Percentiles rank a stretch among this genome's conserved stretches.
phyloP scores from a whole-genome alignment of 345 rosid species.

The Arabis hirsuta region DNA sequence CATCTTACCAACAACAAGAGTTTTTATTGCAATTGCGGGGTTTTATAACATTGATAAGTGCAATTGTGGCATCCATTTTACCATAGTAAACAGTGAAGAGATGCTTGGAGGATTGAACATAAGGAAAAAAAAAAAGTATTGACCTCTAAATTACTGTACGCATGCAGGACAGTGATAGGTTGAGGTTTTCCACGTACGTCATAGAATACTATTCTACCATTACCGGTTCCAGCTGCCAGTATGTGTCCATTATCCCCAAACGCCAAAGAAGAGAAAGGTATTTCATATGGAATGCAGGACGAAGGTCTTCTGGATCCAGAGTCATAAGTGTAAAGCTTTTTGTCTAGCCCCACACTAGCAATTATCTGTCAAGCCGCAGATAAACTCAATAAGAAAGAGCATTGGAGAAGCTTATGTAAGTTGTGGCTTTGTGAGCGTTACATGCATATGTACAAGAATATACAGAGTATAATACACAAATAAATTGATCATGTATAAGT shows the following conservation, averaged over 20 bases:
- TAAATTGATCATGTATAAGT: conserved; percentile 3
- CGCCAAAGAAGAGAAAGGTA: conserved; percentile 94
- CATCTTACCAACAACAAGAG: not conserved
- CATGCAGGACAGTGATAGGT: conserved; percentile 88
- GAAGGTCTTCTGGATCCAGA: conserved; percentile 81
- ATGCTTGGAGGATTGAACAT: too few species aligned
- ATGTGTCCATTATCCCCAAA: conserved; percentile 91
- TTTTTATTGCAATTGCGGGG: not conserved
- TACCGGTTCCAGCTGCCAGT: conserved; percentile 93
- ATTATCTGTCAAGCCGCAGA: conserved; percentile 61
- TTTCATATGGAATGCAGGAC: conserved; percentile 74
- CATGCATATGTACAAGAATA: conserved; percentile 14
- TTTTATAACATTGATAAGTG: not conserved
- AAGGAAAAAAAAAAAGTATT: conserved; percentile 22
- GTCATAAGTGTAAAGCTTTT: conserved; percentile 89
- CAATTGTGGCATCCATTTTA: not conserved
- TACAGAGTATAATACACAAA: not conserved
- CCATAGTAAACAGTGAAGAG: not conserved
- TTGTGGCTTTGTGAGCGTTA: not conserved
- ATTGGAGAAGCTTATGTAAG: conserved; percentile 15
- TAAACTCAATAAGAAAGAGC: conserved; percentile 5
- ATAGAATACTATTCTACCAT: conserved; percentile 87
- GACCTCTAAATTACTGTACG: conserved; percentile 90
- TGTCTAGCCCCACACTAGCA: conserved; percentile 94
- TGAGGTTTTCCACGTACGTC: conserved; percentile 93